phyloP scores from a whole-genome alignment of 257 asterid species.

The Lantana camara region DNA sequence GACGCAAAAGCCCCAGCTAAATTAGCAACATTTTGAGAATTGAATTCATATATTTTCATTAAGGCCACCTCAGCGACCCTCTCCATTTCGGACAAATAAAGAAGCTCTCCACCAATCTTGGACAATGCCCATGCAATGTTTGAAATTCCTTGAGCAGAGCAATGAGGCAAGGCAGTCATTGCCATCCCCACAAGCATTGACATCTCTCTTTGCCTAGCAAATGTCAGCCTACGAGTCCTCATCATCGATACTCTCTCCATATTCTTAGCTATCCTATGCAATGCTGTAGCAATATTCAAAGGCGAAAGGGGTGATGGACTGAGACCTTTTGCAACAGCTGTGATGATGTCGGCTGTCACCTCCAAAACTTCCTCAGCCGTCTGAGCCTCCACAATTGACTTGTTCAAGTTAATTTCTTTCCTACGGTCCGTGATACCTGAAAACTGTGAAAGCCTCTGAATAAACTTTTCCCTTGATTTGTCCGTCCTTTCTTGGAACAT shows the following conservation, averaged over 20 bases:
- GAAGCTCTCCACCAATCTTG: constrained; percentile 94
- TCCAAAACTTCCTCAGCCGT: constrained; percentile 89
- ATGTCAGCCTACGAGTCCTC: constrained; percentile 64
- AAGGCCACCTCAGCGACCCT: constrained; percentile 89
- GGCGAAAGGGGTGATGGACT: constrained; percentile 96
- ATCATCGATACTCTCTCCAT: constrained; percentile 89
- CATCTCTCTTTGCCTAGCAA: constrained; percentile 89
- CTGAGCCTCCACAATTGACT: constrained; percentile 73
- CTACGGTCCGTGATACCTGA: constrained; percentile 85
- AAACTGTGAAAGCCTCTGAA: constrained; percentile 85
- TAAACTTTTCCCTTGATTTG: constrained; percentile 67
- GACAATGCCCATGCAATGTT: constrained; percentile 94
- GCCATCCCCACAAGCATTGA: constrained; percentile 94
- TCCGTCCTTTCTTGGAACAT: constrained; percentile 71
- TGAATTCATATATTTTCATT: constrained; percentile 69
- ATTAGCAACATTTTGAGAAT: constrained; percentile 91
- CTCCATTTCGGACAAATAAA: constrained; percentile 92
- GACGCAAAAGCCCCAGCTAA: constrained; percentile 95
- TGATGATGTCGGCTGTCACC: constrained; percentile 66
- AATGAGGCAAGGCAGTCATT: constrained; percentile 85
- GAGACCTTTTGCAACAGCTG: constrained; percentile 89
- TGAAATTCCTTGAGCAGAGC: constrained; percentile 90
- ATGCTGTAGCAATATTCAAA: constrained; percentile 81
- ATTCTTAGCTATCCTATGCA: constrained; percentile 94
- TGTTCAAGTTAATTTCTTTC: constrained; percentile 82